Conservation (phyloP, 129 eudicot species). For the Artemisia argyi region DNA sequence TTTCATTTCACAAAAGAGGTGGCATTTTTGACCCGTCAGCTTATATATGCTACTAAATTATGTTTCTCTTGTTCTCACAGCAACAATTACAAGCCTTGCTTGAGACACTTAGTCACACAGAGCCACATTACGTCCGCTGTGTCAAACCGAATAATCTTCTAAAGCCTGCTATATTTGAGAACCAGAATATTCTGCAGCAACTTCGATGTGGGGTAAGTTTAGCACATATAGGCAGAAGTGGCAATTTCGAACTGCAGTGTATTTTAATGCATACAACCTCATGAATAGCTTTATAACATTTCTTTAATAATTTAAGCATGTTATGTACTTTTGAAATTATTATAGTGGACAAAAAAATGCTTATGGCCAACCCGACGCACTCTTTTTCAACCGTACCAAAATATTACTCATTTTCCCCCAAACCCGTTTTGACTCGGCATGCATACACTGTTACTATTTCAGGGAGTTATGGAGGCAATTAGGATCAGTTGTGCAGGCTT, state of each 20-base stretch:
- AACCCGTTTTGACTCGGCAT: constrained; percentile 8
- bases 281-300: no score
- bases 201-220: constrained; percentile 91
- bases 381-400: no score
- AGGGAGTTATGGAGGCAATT: constrained; percentile 98
- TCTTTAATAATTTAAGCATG: no score
- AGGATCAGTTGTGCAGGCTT: constrained; percentile 93
- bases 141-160: constrained; percentile 83
- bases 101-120: constrained; percentile 84
- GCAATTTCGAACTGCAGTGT: no score
- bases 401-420: not conserved
- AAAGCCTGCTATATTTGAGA: constrained; percentile 80
- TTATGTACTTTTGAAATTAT: no score
- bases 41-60: no score
- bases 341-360: no score
- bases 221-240: not conserved
- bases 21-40: no score
- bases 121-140: constrained; percentile 91
- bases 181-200: constrained; percentile 76
- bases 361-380: not conserved
- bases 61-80: no score
- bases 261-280: no score
- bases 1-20: no score
- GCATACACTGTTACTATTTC: constrained; percentile 9
- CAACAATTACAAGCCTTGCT: constrained; percentile 86